Evolutionary conservation across 2,329 filamentous ascomycete species (phyloP), one percentile per base, ranked within the genome.

Genomic region (Blastomyces gilchristii): DNA sequence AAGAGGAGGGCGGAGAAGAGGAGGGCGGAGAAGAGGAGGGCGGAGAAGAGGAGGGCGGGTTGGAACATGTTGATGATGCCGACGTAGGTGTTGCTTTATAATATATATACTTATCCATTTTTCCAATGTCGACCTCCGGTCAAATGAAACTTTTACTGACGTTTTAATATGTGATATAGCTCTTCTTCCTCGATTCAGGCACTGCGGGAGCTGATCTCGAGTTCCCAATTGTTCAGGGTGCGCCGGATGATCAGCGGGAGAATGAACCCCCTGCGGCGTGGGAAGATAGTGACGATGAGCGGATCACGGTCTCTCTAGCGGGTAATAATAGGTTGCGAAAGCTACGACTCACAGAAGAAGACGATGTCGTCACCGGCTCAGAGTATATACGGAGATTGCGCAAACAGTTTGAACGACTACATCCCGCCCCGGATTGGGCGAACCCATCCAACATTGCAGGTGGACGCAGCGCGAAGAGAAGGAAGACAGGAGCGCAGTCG

Each of bases 211-310:
- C 25, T 31, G 54, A 58, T 37, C 14, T 62, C 22, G 52, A 62
- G 9, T 8, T 49, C n/a, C n/a, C 34, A 22, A 25, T 58, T 8
- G 22, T 25, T n/a, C 43, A 41, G 39, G 25, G 8, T 43, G 3
- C 58, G 9, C 49, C 64, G 62, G 6, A 66, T 66, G 18, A 49
- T 63, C 28, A 58, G 31, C 65, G 66, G 1, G 69, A 71, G n/a
- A 63, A 64, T 12, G 64, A 67, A n/a, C 71, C 70, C 3, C 50
- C 64, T 12, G 76, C 77, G 1, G 75, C 79, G 28, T 99, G 94
- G 94, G 86, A 92, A 68, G 94, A 99, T 73, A 97, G 92, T 75
- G 94, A 99, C 70, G 94, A 99, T 72, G 94, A 97, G 72, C 84
- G 90, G 62, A 79, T 97, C 66, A 84, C 86, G 7, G 83, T 99